A percentile compares a stretch with the other conserved stretches of the same genome.
Evolutionary conservation across 1,139 yeast species (phyloP).

Genomic region (Yamadazyma atmosphaerica): DNA sequence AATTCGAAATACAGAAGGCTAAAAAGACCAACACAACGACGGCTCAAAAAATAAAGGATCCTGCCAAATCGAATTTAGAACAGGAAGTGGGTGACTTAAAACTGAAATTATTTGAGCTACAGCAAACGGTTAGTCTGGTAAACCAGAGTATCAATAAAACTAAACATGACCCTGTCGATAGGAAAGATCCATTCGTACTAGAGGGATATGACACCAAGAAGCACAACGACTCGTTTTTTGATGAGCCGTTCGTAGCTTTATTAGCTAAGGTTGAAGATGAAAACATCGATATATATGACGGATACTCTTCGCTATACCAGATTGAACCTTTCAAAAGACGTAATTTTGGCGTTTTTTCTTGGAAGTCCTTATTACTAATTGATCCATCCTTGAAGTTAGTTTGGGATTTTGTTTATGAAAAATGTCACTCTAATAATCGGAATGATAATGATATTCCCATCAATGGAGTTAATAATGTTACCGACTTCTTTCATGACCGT

Average conservation of each 20-base stretch:
- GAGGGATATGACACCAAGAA: background rate
- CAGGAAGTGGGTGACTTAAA: background rate
- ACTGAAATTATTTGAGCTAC: no score
- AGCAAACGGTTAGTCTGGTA: no score
- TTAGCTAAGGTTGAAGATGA: background rate
- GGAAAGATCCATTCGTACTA: no score
- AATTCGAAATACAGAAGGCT: slow-evolving; percentile 5
- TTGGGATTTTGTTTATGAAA: background rate
- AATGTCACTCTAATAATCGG: background rate
- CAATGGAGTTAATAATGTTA: no score
- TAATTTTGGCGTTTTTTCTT: slow-evolving; percentile 37
- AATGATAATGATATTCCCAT: background rate
- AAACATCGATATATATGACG: slow-evolving; percentile 1
- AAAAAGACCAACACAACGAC: slow-evolving; percentile 8
- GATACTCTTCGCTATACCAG: slow-evolving; percentile 2
- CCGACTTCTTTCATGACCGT: no score
- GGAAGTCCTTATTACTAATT: slow-evolving; percentile 29
- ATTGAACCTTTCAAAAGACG: slow-evolving; percentile 15
- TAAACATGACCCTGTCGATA: no score
- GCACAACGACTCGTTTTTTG: background rate
- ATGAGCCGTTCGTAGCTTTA: background rate
- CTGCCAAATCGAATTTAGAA: background rate
- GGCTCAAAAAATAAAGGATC: slow-evolving; percentile 4
- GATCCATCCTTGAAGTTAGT: slow-evolving; percentile 16
- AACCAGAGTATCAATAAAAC: no score